These are phyloP conservation scores for Cladosporium sp. DNA, from an alignment of 2,329 filamentous ascomycete genomes.

Conservation along the genomic window DNA sequence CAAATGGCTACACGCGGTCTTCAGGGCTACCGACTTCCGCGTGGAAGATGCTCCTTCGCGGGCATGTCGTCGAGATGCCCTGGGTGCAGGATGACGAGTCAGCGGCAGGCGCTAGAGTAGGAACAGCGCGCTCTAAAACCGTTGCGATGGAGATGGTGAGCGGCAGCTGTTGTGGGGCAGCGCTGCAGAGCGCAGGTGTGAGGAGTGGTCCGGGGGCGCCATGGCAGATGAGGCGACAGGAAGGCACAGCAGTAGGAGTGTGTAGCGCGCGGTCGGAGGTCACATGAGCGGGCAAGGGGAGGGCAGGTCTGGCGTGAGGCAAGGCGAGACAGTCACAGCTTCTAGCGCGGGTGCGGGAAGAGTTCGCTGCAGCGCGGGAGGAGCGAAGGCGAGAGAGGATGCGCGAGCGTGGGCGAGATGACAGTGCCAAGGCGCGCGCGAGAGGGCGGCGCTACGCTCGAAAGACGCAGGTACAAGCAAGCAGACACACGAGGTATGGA, in stretches of 20 bases:
- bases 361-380: constrained; percentile 10
- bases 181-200: neutral
- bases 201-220: neutral
- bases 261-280: neutral
- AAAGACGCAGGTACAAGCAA: constrained; percentile 1
- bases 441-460: neutral
- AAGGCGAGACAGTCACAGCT: neutral
- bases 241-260: too few species aligned
- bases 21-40: constrained; percentile 5
- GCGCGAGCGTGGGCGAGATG: neutral
- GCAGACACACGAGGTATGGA: too few species aligned
- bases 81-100: neutral
- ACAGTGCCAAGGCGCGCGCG: neutral
- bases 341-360: constrained; percentile 2
- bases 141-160: constrained; percentile 12
- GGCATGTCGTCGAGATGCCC: neutral
- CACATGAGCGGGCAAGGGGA: neutral
- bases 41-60: neutral
- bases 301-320: neutral
- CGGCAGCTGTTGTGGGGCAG: constrained; percentile 5
- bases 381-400: neutral
- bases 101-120: constrained; percentile 7
- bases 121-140: constrained; percentile 6
- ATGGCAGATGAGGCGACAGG: neutral
- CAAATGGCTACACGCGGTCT: neutral